Base-by-base conservation (phyloP, 2,329 filamentous ascomycete genomes). In the Hymenoscyphus scutula region DNA sequence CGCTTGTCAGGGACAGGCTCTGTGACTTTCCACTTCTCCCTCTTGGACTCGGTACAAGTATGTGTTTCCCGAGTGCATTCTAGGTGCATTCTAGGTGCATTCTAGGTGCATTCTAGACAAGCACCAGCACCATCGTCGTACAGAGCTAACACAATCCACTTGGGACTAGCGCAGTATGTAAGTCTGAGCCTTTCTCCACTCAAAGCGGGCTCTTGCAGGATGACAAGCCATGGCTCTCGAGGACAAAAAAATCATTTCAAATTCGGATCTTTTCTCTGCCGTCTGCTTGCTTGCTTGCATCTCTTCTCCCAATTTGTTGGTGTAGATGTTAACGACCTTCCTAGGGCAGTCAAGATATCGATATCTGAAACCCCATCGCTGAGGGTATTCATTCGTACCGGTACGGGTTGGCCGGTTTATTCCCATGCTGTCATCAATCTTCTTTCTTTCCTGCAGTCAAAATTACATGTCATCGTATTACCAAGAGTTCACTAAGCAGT, bases 131-230 rank as follows among this genome's bases (percentile, higher is more conserved):
- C 7, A 27, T 32, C 53, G 53, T 54, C 25, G 53, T 51, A 54
- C 53, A 29, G 25, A 54, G 51, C 25, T 54, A 25, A 54, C 6
- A 29, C 8, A 17, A n/a, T 27, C 15, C 51, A 10, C 8, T 54
- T 30, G n/a, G 27, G 25, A 4, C 29, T 54, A 54, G 53, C 53
- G 53, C 15, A 5, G 15, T 54, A 54, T 54, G 53, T 54, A 32
- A n/a, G 53, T 32, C 53, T 30, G 25, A 54, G 45, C 3, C 45
- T 19, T 32, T 17, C 25, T 27, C 53, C 25, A 3, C 53, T 54
- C 53, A 19, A 54, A 54, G 53, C 53, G 53, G 53, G n/a, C 25
- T 29, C 53, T 54, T 32, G 53, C 53, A 54, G 25, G 53, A 23
- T 54, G 53, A 54, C 53, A 54, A 54, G 53, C 53, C 25, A 54